Base-by-base conservation (phyloP, 306 rosid genomes). In the Casuarina cunninghamiana region DNA sequence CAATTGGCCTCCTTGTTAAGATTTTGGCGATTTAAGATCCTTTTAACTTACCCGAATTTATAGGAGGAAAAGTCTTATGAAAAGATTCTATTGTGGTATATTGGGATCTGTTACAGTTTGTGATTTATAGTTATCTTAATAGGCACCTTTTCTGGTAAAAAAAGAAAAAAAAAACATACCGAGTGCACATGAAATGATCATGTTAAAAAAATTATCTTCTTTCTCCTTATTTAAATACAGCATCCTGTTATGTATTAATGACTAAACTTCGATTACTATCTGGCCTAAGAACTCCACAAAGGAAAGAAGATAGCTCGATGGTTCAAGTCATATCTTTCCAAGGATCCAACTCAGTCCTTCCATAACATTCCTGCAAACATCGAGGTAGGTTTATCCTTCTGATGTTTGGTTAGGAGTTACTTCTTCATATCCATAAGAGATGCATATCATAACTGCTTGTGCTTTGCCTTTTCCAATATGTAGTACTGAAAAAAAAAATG, bases 251-350 rank as follows among this genome's bases (percentile, higher is more conserved):
- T 50, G 41, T 67, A 17, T 41, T 37, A 62, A 62, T 38, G 10
- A 37, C 16, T 41, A 42, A 42, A 17, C 2, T 41, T 67, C 9
- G 42, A 42, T 67, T 65, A 3, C 50, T 42, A 41, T 67, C 71
- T 67, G 9, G 16, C 32, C 50, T 67, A 6, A 67, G 71, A 19
- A 41, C 26, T 16, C 71, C 37, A 67, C 50, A 67, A 67, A 43
- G 71, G 71, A 67, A 67, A 42, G 71, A 67, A 42, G 71, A 67
- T 67, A 42, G 49, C 50, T 43, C 50, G 26, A 6, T 67, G 71
- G 71, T 67, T 67, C 51, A 67, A 67, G 71, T 67, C 71, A 42
- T 67, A 67, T 39, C 71, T 67, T 67, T 42, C 50, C 71, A 67
- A 67, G 71, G 71, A 67, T 67, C 42, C 71, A 42, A 17, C 71